Evolutionary conservation across 2,329 filamentous ascomycete species (phyloP).

Genomic region (Hortaea werneckii): DNA sequence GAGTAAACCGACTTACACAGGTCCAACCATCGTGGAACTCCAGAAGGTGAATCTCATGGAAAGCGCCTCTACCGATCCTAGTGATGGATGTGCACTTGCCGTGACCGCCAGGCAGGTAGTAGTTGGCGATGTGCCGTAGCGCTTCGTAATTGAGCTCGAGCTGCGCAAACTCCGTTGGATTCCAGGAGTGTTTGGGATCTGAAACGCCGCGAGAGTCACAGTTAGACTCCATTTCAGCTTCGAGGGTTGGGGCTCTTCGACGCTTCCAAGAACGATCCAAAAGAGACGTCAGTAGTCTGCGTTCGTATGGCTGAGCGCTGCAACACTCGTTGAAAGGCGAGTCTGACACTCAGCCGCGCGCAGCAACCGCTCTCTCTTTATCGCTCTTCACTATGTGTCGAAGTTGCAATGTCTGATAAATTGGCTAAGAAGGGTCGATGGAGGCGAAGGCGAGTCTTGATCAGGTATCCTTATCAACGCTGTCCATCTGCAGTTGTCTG

Average conservation of each 20-base stretch:
- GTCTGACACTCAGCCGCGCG: no score
- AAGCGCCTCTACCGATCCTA: neutral
- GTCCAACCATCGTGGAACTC: slow-evolving; percentile 8
- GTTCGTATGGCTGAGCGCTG: no score
- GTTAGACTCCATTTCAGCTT: neutral
- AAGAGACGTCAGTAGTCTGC: no score
- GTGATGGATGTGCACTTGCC: slow-evolving; percentile 4
- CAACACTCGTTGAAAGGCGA: no score
- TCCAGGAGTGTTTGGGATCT: neutral
- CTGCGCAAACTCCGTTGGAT: neutral
- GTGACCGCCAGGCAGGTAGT: slow-evolving; percentile 5
- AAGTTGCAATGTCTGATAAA: no score
- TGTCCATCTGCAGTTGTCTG: no score
- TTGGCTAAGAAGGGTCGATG: no score
- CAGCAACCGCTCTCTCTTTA: no score
- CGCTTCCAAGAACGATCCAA: no score
- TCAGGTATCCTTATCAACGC: no score
- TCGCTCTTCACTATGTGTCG: no score
- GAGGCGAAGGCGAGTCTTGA: no score
- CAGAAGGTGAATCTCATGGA: neutral
- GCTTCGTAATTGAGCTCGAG: slow-evolving; percentile 9
- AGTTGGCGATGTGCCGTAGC: slow-evolving; percentile 6
- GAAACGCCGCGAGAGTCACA: neutral
- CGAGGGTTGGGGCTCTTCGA: neutral
- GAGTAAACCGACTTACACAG: slow-evolving; percentile 8